phyloP scores from a whole-genome alignment of 306 rosid species.

The Dryas octopetala region DNA sequence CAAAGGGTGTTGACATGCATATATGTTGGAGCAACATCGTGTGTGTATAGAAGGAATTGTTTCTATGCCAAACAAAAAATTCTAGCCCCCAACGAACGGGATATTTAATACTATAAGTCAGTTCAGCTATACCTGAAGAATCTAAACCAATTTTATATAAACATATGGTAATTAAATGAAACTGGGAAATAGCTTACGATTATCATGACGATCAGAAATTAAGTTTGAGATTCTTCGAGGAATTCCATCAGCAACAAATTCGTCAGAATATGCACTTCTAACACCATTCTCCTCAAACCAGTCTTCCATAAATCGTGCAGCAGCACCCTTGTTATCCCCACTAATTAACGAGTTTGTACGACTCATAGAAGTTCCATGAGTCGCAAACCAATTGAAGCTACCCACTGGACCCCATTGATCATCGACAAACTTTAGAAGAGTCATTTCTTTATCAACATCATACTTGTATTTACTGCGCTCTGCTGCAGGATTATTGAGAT shows the following conservation, averaged over 20 bases:
- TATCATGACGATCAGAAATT: constrained; percentile 24
- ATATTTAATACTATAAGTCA: background rate
- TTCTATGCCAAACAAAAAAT: background rate
- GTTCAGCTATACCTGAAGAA: background rate
- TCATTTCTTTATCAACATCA: constrained; percentile 86
- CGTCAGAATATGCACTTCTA: constrained; percentile 15
- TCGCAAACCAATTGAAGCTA: constrained; percentile 92
- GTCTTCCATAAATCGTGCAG: constrained; percentile 95
- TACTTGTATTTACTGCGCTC: constrained; percentile 72
- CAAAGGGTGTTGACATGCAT: background rate
- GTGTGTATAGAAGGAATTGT: constrained; percentile 5
- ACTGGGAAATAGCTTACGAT: constrained; percentile 30
- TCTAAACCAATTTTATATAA: background rate
- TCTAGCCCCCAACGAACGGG: background rate
- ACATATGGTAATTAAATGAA: background rate
- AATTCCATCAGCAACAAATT: constrained; percentile 20
- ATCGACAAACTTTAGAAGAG: constrained; percentile 82
- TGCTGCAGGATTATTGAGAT: constrained; percentile 74
- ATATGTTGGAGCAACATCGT: constrained; percentile 4
- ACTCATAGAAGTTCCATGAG: constrained; percentile 98
- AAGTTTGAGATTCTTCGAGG: constrained; percentile 46
- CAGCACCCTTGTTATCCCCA: constrained; percentile 96
- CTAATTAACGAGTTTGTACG: constrained; percentile 77
- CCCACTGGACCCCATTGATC: constrained; percentile 86
- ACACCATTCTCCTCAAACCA: constrained; percentile 61